Evolutionary conservation across 1,284 basidiomycete genomes (phyloP), one percentile per base, ranked within the genome.

Genomic region (Gymnopus androsaceus): DNA sequence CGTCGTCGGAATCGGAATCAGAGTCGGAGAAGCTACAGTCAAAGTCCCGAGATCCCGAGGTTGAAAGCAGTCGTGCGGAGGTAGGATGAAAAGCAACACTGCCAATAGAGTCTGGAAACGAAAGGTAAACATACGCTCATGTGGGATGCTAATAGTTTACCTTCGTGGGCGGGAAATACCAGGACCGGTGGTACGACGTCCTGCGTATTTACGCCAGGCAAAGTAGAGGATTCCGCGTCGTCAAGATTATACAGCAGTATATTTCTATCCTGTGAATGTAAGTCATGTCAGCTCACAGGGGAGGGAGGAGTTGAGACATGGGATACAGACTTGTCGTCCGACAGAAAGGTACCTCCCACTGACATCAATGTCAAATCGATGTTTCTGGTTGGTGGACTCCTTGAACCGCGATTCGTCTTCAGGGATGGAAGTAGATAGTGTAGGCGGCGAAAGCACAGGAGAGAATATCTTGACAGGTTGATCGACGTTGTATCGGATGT

Each of bases 341-440:
- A 82, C 73, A 27, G 79, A 79, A 23, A 96, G 64, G 75, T 83
- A 88, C 41, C 74, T 77, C 1, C 94, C 94, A 50, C 79, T 75
- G 14, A 80, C 65, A 66, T 96, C 92, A 0, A 95, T 68, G 61
- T 92, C 91, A 65, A 96, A 95, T 25, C 75, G 70, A 17, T 88
- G 72, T 59, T 83, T 84, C 70, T 95, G 94, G 66, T 95, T 95
- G 17, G 90, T 90, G 47, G 64, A 60, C 12, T 67, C 68, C 36
- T 44, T 41, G 27, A 21, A 52, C 42, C 47, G 17, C 11, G 54
- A 44, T 33, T 19, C 2, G 19, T 42, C 36, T 47, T 33, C 36
- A 8, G 3, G 11, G 14, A 19, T 4, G 5, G 38, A 19, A n/a
- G 25, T 48, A 30, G 31, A 21, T 42, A 58, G 52, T 66, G 37